phyloP scores from a whole-genome alignment of 257 asterid species.

The Rubia yunnanensis region DNA sequence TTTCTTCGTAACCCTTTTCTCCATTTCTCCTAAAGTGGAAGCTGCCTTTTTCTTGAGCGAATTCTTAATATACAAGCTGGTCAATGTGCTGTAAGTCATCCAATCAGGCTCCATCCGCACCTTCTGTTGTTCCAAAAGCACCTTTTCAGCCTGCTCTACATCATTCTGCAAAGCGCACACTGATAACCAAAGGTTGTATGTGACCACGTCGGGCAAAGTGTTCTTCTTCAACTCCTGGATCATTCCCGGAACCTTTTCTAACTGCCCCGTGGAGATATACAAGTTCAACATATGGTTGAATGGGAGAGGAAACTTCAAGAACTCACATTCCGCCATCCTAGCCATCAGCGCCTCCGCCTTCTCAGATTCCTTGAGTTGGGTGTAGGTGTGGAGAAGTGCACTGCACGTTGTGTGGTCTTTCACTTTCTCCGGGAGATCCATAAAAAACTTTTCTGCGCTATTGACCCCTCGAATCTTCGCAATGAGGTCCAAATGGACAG shows the following conservation, averaged over 20 bases:
- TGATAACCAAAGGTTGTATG: constrained; percentile 71
- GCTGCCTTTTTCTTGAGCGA: constrained; percentile 66
- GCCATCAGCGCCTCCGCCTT: constrained; percentile 80
- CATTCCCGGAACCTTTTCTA: constrained; percentile 51
- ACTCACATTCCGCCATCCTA: constrained; percentile 73
- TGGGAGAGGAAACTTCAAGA: constrained; percentile 67
- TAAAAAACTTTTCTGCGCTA: constrained; percentile 82
- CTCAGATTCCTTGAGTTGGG: constrained; percentile 41
- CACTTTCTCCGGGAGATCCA: constrained; percentile 72
- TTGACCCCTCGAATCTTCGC: constrained; percentile 76
- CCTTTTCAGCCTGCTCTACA: constrained; percentile 59
- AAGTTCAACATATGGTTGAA: constrained; percentile 79
- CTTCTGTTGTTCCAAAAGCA: constrained; percentile 48
- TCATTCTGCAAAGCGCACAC: constrained; percentile 59
- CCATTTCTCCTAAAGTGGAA: constrained; percentile 68
- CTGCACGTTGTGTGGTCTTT: constrained; percentile 61
- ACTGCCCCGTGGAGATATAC: constrained; percentile 52
- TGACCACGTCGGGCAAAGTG: constrained; percentile 70
- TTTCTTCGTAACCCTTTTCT: constrained; percentile 51
- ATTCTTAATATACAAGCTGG: constrained; percentile 65
- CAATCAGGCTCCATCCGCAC: constrained; percentile 74
- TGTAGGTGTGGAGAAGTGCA: constrained; percentile 88
- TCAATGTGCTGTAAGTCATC: constrained; percentile 85
- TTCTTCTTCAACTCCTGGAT: constrained; percentile 56
- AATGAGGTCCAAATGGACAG: constrained; percentile 83